These are phyloP conservation scores for Staphylotrichum tortipilum DNA, from an alignment of 495 filamentous ascomycete species.

Conservation along the genomic window DNA sequence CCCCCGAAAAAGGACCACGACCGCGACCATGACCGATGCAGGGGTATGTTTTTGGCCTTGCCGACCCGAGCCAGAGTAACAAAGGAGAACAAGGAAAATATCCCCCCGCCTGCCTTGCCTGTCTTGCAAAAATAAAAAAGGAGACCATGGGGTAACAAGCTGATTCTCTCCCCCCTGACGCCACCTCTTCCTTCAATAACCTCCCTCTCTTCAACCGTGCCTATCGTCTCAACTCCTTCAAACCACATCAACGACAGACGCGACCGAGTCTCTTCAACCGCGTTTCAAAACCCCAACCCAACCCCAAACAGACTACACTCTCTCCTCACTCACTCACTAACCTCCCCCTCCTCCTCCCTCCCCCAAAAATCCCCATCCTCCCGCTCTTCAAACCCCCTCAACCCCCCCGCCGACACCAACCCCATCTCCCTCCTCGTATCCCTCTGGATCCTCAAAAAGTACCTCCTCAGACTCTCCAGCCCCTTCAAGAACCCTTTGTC, in stretches of 20 bases:
- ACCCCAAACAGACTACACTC: background rate
- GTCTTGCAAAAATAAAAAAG: too few species aligned
- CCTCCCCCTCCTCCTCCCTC: conserved; percentile 25
- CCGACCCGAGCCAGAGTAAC: too few species aligned
- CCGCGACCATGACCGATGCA: background rate
- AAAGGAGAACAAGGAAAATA: background rate
- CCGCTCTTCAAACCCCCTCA: background rate
- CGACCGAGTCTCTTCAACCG: too few species aligned
- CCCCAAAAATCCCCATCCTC: conserved; percentile 20
- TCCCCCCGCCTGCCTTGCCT: background rate
- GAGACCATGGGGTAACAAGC: too few species aligned
- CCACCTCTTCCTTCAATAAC: too few species aligned
- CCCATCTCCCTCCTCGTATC: conserved; percentile 57
- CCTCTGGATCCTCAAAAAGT: conserved; percentile 80
- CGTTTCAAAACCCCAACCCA: background rate
- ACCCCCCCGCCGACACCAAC: conserved; percentile 21
- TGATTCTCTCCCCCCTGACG: too few species aligned
- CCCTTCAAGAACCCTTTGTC: conserved; percentile 88
- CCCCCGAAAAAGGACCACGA: too few species aligned
- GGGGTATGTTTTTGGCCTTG: too few species aligned
- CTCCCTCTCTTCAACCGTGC: too few species aligned
- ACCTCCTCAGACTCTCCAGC: conserved; percentile 66
- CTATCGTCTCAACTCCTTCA: too few species aligned
- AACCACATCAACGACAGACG: too few species aligned
- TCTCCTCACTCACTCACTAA: conserved; percentile 27